Conservation (phyloP, 129 eudicot genomes). For the Kitagawia praeruptora region DNA sequence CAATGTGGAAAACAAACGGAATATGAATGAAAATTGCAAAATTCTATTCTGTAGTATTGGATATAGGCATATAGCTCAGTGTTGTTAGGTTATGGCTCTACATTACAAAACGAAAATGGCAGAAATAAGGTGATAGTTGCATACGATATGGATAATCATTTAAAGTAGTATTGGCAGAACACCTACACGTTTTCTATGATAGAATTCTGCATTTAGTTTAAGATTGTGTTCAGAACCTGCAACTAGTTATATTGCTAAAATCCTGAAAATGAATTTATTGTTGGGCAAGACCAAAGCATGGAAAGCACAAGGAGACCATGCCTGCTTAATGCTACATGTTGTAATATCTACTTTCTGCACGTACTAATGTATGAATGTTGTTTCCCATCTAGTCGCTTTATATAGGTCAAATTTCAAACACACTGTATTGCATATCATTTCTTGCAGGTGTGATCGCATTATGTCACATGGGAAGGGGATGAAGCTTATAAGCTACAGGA, state of each 20-base stretch:
- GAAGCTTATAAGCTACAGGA: constrained; percentile 47
- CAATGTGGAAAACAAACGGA: neutral
- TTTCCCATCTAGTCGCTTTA: neutral
- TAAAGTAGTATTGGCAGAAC: neutral
- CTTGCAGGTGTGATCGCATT: constrained; percentile 90
- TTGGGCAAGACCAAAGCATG: neutral
- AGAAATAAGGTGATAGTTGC: neutral
- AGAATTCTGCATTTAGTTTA: neutral
- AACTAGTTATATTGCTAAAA: neutral
- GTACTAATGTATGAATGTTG: neutral
- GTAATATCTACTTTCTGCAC: neutral
- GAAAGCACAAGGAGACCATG: neutral
- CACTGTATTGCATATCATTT: neutral
- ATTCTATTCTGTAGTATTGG: neutral
- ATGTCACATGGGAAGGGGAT: constrained; percentile 79
- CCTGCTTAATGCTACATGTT: neutral
- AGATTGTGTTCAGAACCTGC: neutral
- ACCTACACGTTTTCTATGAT: neutral
- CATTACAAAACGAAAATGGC: neutral
- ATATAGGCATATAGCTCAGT: neutral
- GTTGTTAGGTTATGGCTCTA: neutral
- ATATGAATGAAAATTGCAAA: neutral
- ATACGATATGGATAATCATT: neutral
- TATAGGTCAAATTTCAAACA: neutral
- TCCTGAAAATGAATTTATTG: neutral